Evolutionary conservation across 352 stramenopile genomes (phyloP), one percentile per base, ranked within the genome.

Genomic region (Albugo laibachii): DNA sequence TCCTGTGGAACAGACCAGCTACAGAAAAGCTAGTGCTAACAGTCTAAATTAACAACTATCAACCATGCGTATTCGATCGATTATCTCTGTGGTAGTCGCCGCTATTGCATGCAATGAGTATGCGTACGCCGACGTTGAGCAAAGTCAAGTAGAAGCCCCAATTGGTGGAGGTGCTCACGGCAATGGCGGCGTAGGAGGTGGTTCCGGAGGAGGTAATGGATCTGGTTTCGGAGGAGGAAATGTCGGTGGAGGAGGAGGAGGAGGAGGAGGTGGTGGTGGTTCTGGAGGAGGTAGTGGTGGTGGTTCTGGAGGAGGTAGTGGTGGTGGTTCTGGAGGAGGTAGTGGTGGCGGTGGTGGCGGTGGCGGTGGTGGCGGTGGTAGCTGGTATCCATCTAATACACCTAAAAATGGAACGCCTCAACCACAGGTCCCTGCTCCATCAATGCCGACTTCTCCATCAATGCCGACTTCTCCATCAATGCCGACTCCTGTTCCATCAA

Each of bases 91-190:
- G 3, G 24, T 31, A 31, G 8, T 8, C 24, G 24, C 24, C 8
- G 24, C 24, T 8, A 31, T 31, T 31, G 24, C 24, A 8, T 31
- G 24, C 24, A 31, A 31, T 8, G 24, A 31, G 24, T 31, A 8
- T 31, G 24, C 8, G 24, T 31, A 31, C 24, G 24, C 24, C 24
- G 24, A 31, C 8, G 24, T 8, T 8, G n/a, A n/a, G n/a, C n/a
- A n/a, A n/a, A 31, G 3, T 31, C 24, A 31, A 31, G 24, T 10
- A 31, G 8, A 8, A 3, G 8, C 54, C n/a, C 53, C 48, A 11
- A 58, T 60, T n/a, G 63, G 61, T 13, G 48, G 55, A 42, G 53
- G 64, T 34, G 52, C 57, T 42, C 47, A 49, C 34, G 41, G 56
- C 35, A 52, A 61, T 13, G 45, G 59, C 13, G 48, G 59, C 40